Percentiles rank a stretch among this genome's conserved stretches.
These are phyloP conservation scores for Protostelium mycophagum DNA, from an alignment of 78 protist species.

Conservation along the genomic window DNA sequence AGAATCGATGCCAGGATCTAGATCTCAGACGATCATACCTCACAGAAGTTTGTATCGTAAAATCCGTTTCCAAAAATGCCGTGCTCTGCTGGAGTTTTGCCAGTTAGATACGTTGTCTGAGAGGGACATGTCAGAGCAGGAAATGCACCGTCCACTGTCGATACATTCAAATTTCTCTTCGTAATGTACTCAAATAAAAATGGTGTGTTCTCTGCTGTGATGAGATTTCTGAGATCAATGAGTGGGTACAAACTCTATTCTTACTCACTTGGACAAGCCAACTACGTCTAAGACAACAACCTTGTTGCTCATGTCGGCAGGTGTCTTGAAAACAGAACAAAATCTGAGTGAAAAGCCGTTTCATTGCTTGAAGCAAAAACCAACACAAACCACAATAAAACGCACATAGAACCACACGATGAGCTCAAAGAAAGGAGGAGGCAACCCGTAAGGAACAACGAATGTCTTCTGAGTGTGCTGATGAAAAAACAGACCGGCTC, in stretches of 20 bases:
- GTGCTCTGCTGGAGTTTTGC: not conserved
- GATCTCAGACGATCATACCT: not conserved
- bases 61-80: not conserved
- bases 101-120: not conserved
- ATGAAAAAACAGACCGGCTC: not conserved
- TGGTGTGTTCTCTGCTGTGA: not conserved
- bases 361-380: too few species aligned
- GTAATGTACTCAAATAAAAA: not conserved
- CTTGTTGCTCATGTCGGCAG: not conserved
- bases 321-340: not conserved
- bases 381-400: not conserved
- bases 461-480: too few species aligned
- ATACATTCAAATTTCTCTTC: not conserved
- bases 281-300: not conserved
- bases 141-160: not conserved
- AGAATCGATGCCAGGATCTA: too few species aligned
- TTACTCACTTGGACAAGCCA: not conserved
- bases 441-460: too few species aligned
- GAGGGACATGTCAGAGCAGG: not conserved
- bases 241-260: not conserved
- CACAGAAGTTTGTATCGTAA: not conserved
- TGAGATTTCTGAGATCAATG: not conserved
- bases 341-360: not conserved
- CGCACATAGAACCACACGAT: not conserved
- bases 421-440: too few species aligned